Conservation (phyloP, 2,329 filamentous ascomycete species). For the Pezicula neosporulosa region DNA sequence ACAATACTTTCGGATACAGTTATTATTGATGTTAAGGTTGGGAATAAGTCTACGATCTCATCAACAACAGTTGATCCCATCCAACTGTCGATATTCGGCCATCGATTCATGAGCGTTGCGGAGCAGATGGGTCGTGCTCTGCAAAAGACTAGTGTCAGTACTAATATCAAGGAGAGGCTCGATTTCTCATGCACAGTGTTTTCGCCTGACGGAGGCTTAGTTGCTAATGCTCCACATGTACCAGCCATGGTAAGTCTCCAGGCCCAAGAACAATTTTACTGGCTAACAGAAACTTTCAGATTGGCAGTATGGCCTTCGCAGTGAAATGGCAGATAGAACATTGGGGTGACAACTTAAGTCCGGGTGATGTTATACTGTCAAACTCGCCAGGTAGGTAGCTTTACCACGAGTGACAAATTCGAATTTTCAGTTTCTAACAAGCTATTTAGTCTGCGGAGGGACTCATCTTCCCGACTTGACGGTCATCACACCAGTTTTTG, state of each 20-base stretch:
- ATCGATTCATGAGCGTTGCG: conserved; percentile 78
- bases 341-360: conserved; percentile 72
- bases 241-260: conserved; percentile 38
- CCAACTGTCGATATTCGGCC: conserved; percentile 70
- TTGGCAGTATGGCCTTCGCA: conserved; percentile 61
- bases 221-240: conserved; percentile 73
- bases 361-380: conserved; percentile 74
- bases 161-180: conserved; percentile 74
- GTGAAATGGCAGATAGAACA: conserved; percentile 73
- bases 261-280: neutral
- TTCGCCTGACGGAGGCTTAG: conserved; percentile 67
- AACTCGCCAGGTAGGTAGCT: conserved; percentile 38
- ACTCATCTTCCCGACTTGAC: conserved; percentile 82
- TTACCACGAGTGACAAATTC: neutral
- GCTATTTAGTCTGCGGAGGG: conserved; percentile 62
- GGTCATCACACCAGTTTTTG: conserved; percentile 74
- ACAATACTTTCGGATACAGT: conserved; percentile 76
- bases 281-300: conserved; percentile 46
- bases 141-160: conserved; percentile 75
- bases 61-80: conserved; percentile 62
- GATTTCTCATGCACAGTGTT: conserved; percentile 80
- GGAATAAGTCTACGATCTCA: neutral
- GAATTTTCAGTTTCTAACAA: neutral
- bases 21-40: conserved; percentile 58
- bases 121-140: conserved; percentile 76